A percentile compares a stretch with the other conserved stretches of the same genome.
Evolutionary conservation across 2,329 filamentous ascomycete species (phyloP).

Genomic region (Aspergillus arachidicola): DNA sequence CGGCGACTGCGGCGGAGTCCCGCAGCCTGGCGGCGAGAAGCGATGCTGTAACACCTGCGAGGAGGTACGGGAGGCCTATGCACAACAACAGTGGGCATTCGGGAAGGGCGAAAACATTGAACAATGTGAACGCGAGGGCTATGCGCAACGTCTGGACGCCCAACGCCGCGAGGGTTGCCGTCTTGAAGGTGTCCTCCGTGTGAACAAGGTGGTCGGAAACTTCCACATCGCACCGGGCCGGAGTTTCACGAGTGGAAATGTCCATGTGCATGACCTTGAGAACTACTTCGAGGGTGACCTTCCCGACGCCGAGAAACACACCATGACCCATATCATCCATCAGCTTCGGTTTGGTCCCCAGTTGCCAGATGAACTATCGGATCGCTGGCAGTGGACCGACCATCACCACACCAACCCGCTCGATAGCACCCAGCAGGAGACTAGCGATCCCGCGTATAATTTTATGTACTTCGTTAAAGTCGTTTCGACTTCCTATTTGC

Average conservation of each 20-base stretch:
- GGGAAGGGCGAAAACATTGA: slow-evolving; percentile 89
- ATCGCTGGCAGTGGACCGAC: slow-evolving; percentile 74
- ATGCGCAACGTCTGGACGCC: slow-evolving; percentile 81
- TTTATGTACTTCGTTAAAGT: slow-evolving; percentile 99
- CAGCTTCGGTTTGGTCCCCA: slow-evolving; percentile 90
- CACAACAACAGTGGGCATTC: slow-evolving; percentile 87
- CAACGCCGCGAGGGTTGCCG: slow-evolving; percentile 93
- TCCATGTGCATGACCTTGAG: slow-evolving; percentile 96
- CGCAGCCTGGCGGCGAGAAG: slow-evolving; percentile 70
- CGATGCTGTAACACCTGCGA: slow-evolving; percentile 97
- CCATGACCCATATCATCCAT: slow-evolving; percentile 88
- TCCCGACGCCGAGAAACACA: slow-evolving; percentile 70
- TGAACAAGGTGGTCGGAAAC: slow-evolving; percentile 98
- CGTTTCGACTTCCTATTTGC: slow-evolving; percentile 91
- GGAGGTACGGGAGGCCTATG: slow-evolving; percentile 94
- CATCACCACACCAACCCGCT: slow-evolving; percentile 86
- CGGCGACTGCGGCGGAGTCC: slow-evolving; percentile 89
- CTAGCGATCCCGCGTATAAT: slow-evolving; percentile 82
- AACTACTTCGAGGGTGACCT: slow-evolving; percentile 77
- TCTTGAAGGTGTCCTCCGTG: slow-evolving; percentile 85
- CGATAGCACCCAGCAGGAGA: slow-evolving; percentile 75
- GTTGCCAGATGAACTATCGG: slow-evolving; percentile 70
- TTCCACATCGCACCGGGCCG: slow-evolving; percentile 97
- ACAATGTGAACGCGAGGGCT: slow-evolving; percentile 94
- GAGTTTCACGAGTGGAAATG: slow-evolving; percentile 92